Evolutionary conservation across 805 yeast species (phyloP).

Genomic region (Yarrowia sp.): DNA sequence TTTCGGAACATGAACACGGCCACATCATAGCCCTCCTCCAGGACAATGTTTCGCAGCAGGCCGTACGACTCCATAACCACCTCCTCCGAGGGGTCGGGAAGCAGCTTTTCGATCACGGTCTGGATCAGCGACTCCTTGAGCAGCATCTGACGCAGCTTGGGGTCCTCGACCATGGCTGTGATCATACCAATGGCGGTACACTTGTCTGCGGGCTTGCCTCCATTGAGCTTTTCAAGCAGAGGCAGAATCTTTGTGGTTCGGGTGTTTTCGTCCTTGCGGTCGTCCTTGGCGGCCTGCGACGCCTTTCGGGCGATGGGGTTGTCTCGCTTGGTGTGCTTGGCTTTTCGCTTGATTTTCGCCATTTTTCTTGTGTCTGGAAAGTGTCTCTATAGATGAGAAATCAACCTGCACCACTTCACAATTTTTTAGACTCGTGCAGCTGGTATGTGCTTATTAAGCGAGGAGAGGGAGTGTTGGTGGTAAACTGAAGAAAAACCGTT

Average conservation of each 20-base stretch:
- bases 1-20: constrained; percentile 78
- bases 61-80: constrained; percentile 84
- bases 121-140: constrained; percentile 76
- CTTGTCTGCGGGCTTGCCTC: constrained; percentile 72
- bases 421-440: constrained; percentile 36
- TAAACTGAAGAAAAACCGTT: no score
- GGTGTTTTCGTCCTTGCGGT: constrained; percentile 56
- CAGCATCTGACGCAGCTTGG: constrained; percentile 64
- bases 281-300: constrained; percentile 49
- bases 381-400: neutral
- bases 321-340: constrained; percentile 54
- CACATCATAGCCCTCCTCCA: constrained; percentile 88
- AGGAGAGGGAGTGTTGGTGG: neutral
- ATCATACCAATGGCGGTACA: constrained; percentile 79
- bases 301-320: constrained; percentile 45
- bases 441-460: constrained; percentile 25
- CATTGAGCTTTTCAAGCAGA: constrained; percentile 66
- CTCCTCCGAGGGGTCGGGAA: constrained; percentile 74
- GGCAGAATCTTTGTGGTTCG: constrained; percentile 69
- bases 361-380: constrained; percentile 49
- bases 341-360: constrained; percentile 79
- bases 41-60: constrained; percentile 74
- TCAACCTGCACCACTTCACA: constrained; percentile 11
- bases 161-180: constrained; percentile 72
- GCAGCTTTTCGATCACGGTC: constrained; percentile 64